These are phyloP conservation scores for Solioccasus polychromus DNA, from an alignment of 768 basidiomycete genomes.

Conservation along the genomic window DNA sequence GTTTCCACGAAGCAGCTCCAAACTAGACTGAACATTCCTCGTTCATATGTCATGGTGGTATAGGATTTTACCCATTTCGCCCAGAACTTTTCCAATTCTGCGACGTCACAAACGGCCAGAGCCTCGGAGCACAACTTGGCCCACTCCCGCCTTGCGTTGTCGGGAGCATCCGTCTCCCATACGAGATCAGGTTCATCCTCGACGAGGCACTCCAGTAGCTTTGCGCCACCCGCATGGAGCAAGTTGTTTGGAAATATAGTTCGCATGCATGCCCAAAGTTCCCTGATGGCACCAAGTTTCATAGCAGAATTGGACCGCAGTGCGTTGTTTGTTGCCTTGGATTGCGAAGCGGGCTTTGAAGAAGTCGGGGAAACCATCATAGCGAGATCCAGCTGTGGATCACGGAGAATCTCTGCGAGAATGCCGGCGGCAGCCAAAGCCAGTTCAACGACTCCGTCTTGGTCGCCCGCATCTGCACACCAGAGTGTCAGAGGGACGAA, in stretches of 20 bases:
- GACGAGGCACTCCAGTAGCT: constrained; percentile 48
- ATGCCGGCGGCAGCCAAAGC: constrained; percentile 40
- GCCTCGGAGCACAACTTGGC: constrained; percentile 56
- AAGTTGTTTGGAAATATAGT: constrained; percentile 40
- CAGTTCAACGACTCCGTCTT: constrained; percentile 38
- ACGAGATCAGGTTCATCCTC: constrained; percentile 45
- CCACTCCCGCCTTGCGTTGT: constrained; percentile 55
- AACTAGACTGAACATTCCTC: constrained; percentile 43
- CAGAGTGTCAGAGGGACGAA: constrained; percentile 6
- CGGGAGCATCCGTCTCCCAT: constrained; percentile 39
- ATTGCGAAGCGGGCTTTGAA: constrained; percentile 5
- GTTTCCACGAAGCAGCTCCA: constrained; percentile 57
- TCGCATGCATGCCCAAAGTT: constrained; percentile 54
- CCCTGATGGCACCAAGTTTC: constrained; percentile 55
- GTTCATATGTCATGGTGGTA: constrained; percentile 32
- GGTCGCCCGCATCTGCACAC: constrained; percentile 43
- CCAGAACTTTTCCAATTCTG: constrained; percentile 57
- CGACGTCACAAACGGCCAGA: constrained; percentile 43
- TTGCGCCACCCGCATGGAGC: constrained; percentile 43
- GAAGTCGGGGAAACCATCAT: constrained; percentile 22
- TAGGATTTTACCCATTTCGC: constrained; percentile 19
- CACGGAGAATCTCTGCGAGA: constrained; percentile 48
- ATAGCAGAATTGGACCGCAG: constrained; percentile 42
- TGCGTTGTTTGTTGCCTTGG: constrained; percentile 6
- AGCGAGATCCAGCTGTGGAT: constrained; percentile 43